Percentiles rank a stretch among this genome's conserved stretches.
Evolutionary conservation across 345 rosid genomes (phyloP).

Genomic region (Rhizophora apiculata): DNA sequence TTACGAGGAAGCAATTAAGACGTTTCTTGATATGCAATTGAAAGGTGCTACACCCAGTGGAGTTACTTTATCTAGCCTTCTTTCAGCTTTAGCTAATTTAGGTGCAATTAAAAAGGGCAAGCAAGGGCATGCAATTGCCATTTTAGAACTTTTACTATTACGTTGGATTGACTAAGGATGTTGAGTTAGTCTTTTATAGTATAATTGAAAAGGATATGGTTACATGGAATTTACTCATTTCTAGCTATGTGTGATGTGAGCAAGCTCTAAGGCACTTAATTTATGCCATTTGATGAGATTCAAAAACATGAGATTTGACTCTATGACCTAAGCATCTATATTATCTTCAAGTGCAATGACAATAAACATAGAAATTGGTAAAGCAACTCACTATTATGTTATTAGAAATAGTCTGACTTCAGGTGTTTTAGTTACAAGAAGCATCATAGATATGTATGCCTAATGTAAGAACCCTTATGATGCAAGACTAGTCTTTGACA

Average conservation of each 20-base stretch:
- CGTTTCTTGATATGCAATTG: conserved; percentile 47
- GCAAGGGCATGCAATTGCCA: too few relatives aligned
- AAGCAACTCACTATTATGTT: conserved; percentile 64
- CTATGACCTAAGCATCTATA: conserved; percentile 57
- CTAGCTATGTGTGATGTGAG: conserved; percentile 49
- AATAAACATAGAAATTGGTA: conserved; percentile 32
- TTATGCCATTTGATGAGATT: conserved; percentile 53
- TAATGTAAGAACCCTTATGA: conserved; percentile 49
- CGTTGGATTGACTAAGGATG: conserved; percentile 61
- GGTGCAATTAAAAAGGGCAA: too few relatives aligned
- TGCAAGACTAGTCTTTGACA: conserved; percentile 50
- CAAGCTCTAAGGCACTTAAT: conserved; percentile 48
- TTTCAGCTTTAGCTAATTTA: too few relatives aligned
- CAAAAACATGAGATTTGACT: conserved; percentile 54
- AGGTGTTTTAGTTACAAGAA: conserved; percentile 50
- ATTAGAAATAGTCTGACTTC: conserved; percentile 52
- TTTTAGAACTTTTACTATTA: conserved; percentile 61
- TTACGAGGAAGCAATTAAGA: conserved; percentile 47
- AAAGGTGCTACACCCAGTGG: conserved; percentile 20
- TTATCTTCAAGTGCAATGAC: conserved; percentile 46
- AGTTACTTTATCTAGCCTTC: too few relatives aligned
- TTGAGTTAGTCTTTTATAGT: conserved; percentile 52
- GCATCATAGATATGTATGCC: conserved; percentile 56
- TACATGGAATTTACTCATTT: conserved; percentile 75
- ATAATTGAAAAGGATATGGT: conserved; percentile 60